These are phyloP conservation scores for Trametes cinnabarina DNA, from an alignment of 768 basidiomycete species.

Conservation along the genomic window DNA sequence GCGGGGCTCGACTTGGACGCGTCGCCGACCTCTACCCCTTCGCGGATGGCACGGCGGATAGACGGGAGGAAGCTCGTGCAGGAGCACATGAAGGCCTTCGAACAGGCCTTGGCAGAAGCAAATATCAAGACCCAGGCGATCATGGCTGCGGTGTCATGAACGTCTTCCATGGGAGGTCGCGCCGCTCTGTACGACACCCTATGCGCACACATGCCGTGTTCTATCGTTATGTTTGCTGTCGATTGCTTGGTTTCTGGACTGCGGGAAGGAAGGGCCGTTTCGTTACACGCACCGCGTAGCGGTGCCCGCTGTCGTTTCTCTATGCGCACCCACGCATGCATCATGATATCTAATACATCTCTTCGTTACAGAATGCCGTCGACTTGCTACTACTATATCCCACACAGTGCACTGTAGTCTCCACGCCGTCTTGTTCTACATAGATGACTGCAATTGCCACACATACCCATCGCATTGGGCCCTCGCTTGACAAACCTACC, in stretches of 20 bases:
- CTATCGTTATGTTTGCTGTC: conserved; percentile 17
- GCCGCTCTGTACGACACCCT: background rate
- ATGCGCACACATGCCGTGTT: background rate
- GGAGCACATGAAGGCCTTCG: conserved; percentile 76
- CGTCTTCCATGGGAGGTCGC: background rate
- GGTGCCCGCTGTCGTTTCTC: background rate
- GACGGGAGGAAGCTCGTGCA: conserved; percentile 74
- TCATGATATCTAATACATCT: conserved; percentile 19
- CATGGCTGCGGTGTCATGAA: conserved; percentile 60
- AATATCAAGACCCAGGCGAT: conserved; percentile 76
- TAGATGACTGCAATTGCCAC: conserved; percentile 19
- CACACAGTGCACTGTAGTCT: conserved; percentile 18
- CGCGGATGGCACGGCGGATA: conserved; percentile 40
- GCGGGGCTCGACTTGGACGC: conserved; percentile 49
- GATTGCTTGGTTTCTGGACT: conserved; percentile 13
- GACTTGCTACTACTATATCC: conserved; percentile 14
- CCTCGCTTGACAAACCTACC: conserved; percentile 27
- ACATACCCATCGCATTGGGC: conserved; percentile 2
- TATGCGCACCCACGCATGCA: conserved; percentile 12
- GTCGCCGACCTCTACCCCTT: conserved; percentile 29
- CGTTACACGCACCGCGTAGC: background rate
- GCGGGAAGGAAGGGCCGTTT: background rate
- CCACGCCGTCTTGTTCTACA: conserved; percentile 17
- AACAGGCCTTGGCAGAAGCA: conserved; percentile 68
- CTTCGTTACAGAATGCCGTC: conserved; percentile 13